Evolutionary conservation across 768 basidiomycete genomes (phyloP).

Genomic region (Termitomyces sp.): DNA sequence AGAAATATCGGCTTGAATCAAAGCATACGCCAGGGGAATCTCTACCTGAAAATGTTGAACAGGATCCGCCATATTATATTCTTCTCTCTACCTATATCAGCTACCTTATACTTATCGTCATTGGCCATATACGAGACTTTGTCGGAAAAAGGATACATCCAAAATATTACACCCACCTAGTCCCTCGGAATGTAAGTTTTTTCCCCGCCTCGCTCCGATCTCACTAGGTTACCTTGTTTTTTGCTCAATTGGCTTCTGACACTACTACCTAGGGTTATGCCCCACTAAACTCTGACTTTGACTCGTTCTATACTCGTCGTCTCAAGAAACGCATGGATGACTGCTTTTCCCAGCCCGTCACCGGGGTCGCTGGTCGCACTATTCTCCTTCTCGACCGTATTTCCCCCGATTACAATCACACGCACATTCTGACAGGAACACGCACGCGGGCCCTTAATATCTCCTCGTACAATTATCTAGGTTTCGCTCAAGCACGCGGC

Average conservation of each 20-base stretch:
- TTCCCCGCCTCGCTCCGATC: not conserved
- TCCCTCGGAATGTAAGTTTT: constrained; percentile 70
- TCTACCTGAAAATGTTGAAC: constrained; percentile 52
- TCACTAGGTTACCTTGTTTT: not conserved
- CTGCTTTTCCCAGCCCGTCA: constrained; percentile 89
- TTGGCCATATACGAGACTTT: constrained; percentile 95
- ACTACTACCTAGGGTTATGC: constrained; percentile 73
- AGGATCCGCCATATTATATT: constrained; percentile 91
- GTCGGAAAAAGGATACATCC: constrained; percentile 80
- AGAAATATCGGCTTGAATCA: constrained; percentile 64
- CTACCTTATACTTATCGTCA: constrained; percentile 85
- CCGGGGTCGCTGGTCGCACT: constrained; percentile 93
- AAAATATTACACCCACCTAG: constrained; percentile 70
- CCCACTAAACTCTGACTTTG: constrained; percentile 95
- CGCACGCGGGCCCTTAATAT: constrained; percentile 91
- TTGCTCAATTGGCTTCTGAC: not conserved
- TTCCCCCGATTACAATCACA: constrained; percentile 76
- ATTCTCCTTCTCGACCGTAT: constrained; percentile 81
- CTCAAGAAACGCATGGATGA: constrained; percentile 93
- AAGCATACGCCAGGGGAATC: constrained; percentile 48
- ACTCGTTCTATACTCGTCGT: constrained; percentile 97
- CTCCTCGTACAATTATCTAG: constrained; percentile 98
- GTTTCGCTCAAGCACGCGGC: constrained; percentile 90
- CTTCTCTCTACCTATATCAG: constrained; percentile 88
- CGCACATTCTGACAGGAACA: constrained; percentile 70